Evolutionary conservation across 306 rosid genomes (phyloP).

Genomic region (Fragaria vesca): DNA sequence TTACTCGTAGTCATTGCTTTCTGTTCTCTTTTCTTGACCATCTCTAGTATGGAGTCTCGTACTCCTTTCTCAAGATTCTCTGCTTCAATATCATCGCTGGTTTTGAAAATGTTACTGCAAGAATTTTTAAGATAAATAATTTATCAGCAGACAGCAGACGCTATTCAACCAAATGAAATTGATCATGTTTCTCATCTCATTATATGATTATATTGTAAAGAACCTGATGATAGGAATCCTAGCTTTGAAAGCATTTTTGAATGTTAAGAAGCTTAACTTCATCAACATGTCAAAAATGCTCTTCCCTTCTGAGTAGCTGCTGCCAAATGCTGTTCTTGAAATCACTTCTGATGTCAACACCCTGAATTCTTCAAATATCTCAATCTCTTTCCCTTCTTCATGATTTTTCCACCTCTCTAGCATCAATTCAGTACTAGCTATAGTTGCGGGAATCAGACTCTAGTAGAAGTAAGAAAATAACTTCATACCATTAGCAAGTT

Average conservation of each 20-base stretch:
- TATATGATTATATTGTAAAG: background rate
- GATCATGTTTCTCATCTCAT: background rate
- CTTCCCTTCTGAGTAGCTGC: slow-evolving; percentile 16
- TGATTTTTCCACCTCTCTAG: slow-evolving; percentile 19
- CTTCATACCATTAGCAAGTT: background rate
- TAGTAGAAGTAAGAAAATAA: background rate
- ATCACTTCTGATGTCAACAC: slow-evolving; percentile 15
- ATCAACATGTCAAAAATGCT: slow-evolving; percentile 15
- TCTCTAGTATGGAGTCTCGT: slow-evolving; percentile 9
- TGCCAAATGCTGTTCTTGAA: slow-evolving; percentile 25
- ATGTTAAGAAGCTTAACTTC: background rate
- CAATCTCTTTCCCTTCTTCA: slow-evolving; percentile 20
- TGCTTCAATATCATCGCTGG: slow-evolving; percentile 24
- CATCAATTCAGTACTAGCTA: slow-evolving; percentile 6
- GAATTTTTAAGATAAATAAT: background rate
- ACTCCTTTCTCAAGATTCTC: slow-evolving; percentile 29
- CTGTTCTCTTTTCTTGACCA: slow-evolving; percentile 20
- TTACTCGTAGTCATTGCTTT: slow-evolving; percentile 3
- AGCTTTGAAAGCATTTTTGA: background rate
- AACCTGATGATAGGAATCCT: slow-evolving; percentile 1
- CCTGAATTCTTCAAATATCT: slow-evolving; percentile 21
- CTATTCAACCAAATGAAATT: background rate
- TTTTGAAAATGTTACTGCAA: slow-evolving; percentile 18
- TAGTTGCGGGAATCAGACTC: slow-evolving; percentile 10
- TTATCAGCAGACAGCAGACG: background rate